Evolutionary conservation across 108 stramenopile species (phyloP).

Genomic region (Skeletonema marinoi): DNA sequence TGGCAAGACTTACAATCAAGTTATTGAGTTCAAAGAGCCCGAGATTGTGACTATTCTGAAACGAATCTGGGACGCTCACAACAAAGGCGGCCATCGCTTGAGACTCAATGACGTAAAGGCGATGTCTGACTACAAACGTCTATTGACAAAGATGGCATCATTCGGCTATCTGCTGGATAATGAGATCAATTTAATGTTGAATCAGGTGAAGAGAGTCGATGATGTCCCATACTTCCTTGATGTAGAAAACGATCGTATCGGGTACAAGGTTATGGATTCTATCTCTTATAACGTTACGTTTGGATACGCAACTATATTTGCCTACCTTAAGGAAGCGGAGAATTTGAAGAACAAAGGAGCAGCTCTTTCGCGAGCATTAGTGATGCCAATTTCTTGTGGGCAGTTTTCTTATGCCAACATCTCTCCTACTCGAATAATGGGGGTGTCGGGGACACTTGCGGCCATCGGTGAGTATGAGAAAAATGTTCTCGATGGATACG

Average conservation of each 20-base stretch:
- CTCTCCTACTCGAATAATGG: conserved; percentile 56
- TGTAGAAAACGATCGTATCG: conserved; percentile 45
- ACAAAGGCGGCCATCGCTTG: conserved; percentile 27
- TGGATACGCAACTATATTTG: conserved; percentile 65
- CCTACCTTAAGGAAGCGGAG: conserved; percentile 59
- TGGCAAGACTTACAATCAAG: conserved; percentile 71
- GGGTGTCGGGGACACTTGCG: conserved; percentile 64
- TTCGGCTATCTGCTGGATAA: conserved; percentile 57
- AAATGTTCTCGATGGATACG: conserved; percentile 51
- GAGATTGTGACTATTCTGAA: conserved; percentile 51
- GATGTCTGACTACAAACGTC: conserved; percentile 39
- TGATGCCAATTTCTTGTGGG: conserved; percentile 65
- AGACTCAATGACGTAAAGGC: conserved; percentile 47
- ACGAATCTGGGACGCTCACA: conserved; percentile 46
- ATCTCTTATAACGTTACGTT: conserved; percentile 57
- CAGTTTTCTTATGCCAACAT: conserved; percentile 77
- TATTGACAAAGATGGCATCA: conserved; percentile 40
- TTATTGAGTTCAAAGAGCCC: conserved; percentile 51
- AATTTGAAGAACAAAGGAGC: conserved; percentile 40
- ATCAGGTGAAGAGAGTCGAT: conserved; percentile 57
- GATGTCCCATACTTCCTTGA: conserved; percentile 58
- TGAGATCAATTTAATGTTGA: conserved; percentile 61
- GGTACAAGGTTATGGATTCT: conserved; percentile 70
- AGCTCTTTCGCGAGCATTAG: conserved; percentile 37
- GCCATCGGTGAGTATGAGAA: conserved; percentile 51